A percentile compares a stretch with the other conserved stretches of the same genome.
Conservation (phyloP, 2,329 filamentous ascomycete species). For the Colletotrichum graminicola region DNA sequence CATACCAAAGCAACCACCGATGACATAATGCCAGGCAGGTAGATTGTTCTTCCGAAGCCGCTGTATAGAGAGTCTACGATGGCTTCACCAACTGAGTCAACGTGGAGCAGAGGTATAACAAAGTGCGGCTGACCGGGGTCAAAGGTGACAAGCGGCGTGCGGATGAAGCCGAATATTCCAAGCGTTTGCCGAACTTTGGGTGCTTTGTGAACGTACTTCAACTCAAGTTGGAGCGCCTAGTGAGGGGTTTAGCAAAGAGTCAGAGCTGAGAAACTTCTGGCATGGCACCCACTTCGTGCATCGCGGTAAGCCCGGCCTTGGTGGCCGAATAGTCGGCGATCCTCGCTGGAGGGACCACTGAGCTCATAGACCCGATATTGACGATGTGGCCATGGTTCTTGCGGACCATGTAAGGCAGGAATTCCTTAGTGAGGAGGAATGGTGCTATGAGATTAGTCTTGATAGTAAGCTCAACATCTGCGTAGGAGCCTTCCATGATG, state of each 20-base stretch:
- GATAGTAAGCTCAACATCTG: conserved; percentile 49
- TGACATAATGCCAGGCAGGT: conserved; percentile 48
- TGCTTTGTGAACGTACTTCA: conserved; percentile 48
- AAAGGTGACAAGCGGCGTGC: conserved; percentile 49
- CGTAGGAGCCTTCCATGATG: conserved; percentile 48
- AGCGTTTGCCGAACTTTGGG: conserved; percentile 48
- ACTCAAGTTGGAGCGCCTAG: conserved; percentile 49
- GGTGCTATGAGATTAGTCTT: conserved; percentile 68
- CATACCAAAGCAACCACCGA: conserved; percentile 48
- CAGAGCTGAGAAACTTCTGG: background rate
- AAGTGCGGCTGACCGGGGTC: conserved; percentile 47
- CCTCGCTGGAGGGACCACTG: conserved; percentile 63
- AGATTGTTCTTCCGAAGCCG: conserved; percentile 49
- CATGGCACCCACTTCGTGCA: conserved; percentile 46
- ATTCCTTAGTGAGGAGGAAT: conserved; percentile 69
- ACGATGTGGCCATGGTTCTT: conserved; percentile 74
- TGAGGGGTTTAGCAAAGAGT: conserved; percentile 2
- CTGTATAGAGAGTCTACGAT: conserved; percentile 49
- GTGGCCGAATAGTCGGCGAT: conserved; percentile 72
- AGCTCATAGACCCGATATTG: conserved; percentile 70
- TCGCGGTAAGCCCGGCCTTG: conserved; percentile 57
- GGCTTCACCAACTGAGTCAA: conserved; percentile 50
- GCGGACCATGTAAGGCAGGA: conserved; percentile 69
- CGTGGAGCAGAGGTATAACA: conserved; percentile 49
- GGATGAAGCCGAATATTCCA: conserved; percentile 50